Conservation (phyloP, 371 early-diverging fungal species). For the Chytridium lagenaria region DNA sequence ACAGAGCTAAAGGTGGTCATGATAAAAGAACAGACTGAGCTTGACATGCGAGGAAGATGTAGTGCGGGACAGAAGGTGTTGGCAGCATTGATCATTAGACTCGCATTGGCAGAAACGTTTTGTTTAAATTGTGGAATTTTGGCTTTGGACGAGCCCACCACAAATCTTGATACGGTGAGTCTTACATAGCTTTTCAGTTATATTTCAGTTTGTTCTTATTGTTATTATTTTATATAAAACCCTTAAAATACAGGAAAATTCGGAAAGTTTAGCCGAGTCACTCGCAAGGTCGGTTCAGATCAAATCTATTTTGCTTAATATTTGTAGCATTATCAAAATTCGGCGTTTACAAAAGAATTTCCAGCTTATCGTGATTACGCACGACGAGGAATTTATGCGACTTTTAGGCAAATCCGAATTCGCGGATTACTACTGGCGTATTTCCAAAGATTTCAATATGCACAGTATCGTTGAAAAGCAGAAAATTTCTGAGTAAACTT, state of each 20-base stretch:
- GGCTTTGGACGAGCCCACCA: slow-evolving; percentile 99
- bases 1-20: slow-evolving; percentile 88
- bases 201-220: background rate
- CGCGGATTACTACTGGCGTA: slow-evolving; percentile 83
- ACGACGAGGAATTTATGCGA: slow-evolving; percentile 98
- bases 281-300: slow-evolving; percentile 67
- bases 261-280: slow-evolving; percentile 88
- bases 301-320: background rate
- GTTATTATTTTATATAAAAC: background rate
- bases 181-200: background rate
- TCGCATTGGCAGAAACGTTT: slow-evolving; percentile 98
- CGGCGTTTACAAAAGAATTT: slow-evolving; percentile 87
- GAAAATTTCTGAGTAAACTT: background rate
- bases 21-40: slow-evolving; percentile 89
- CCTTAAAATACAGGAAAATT: slow-evolving; percentile 70
- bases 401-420: slow-evolving; percentile 78
- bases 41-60: slow-evolving; percentile 97
- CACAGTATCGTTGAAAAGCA: slow-evolving; percentile 29
- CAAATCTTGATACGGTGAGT: slow-evolving; percentile 85
- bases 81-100: slow-evolving; percentile 94
- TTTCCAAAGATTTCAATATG: slow-evolving; percentile 71
- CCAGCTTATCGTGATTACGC: slow-evolving; percentile 99
- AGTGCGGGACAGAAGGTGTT: slow-evolving; percentile 99
- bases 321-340: slow-evolving; percentile 73
- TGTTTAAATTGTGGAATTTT: slow-evolving; percentile 94